A percentile compares a stretch with the other conserved stretches of the same genome.
These are phyloP conservation scores for Salix arbutifolia DNA, from an alignment of 345 rosid genomes.

Conservation along the genomic window DNA sequence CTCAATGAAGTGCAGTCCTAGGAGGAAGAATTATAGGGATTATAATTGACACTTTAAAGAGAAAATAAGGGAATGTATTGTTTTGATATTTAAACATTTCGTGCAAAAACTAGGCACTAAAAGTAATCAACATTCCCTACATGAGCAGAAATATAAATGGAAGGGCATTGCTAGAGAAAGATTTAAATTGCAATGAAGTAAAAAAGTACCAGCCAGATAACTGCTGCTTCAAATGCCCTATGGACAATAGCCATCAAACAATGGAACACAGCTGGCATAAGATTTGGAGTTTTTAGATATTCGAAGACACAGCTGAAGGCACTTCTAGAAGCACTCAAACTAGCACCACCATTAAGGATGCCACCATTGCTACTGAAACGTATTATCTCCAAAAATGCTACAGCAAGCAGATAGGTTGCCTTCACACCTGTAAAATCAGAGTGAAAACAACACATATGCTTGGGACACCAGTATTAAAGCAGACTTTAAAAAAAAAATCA, in stretches of 20 bases:
- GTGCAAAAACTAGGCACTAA: background rate
- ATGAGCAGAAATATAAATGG: background rate
- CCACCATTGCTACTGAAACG: constrained; percentile 99
- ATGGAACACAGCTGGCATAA: constrained; percentile 82
- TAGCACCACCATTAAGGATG: constrained; percentile 73
- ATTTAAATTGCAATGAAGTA: background rate
- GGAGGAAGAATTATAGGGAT: background rate
- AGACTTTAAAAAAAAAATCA: background rate
- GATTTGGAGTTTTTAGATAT: constrained; percentile 91
- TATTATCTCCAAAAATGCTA: constrained; percentile 87
- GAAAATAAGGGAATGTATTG: background rate
- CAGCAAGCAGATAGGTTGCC: constrained; percentile 99
- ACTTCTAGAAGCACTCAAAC: constrained; percentile 75
- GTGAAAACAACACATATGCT: background rate
- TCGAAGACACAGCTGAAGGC: constrained; percentile 97
- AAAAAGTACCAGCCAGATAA: constrained; percentile 76
- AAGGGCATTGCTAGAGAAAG: constrained; percentile 1
- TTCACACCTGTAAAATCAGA: constrained; percentile 66
- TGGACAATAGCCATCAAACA: constrained; percentile 91
- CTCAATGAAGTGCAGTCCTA: background rate
- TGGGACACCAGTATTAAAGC: background rate
- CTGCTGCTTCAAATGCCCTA: constrained; percentile 87
- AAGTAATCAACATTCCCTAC: background rate
- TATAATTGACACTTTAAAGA: background rate
- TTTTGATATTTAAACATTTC: background rate